Conservation (phyloP, 2,329 filamentous ascomycete genomes). For the Triangularia setosa region DNA sequence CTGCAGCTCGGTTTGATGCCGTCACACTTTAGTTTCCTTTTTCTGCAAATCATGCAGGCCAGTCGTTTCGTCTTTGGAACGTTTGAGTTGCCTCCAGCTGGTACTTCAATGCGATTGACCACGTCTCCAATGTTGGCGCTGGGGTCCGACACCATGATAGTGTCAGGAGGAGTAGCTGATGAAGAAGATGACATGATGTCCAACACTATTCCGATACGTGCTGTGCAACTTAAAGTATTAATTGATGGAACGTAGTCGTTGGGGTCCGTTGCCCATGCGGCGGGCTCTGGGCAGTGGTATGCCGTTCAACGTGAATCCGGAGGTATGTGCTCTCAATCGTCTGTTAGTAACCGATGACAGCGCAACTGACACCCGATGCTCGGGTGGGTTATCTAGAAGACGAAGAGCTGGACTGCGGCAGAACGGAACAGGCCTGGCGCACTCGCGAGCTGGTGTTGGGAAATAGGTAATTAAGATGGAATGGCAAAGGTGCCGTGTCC, state of each 20-base stretch:
- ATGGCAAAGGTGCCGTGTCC: background rate
- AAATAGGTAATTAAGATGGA: background rate
- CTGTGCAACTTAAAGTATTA: background rate
- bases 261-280: background rate
- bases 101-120: slow-evolving; percentile 9
- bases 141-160: slow-evolving; percentile 28
- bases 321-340: background rate
- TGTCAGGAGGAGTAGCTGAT: slow-evolving; percentile 28
- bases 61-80: slow-evolving; percentile 85
- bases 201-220: background rate
- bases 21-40: slow-evolving; percentile 88
- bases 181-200: slow-evolving; percentile 20
- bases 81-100: slow-evolving; percentile 43
- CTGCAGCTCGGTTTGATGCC: slow-evolving; percentile 79
- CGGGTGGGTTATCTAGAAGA: background rate
- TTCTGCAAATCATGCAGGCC: slow-evolving; percentile 90
- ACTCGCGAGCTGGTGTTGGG: background rate
- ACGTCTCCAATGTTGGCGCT: slow-evolving; percentile 18
- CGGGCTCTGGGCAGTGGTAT: background rate
- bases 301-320: background rate
- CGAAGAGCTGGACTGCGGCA: background rate
- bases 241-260: background rate
- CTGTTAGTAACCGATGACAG: background rate
- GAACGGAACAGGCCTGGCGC: background rate
- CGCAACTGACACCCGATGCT: background rate